Conservation (phyloP, 345 rosid genomes). For the Anacardium occidentale region DNA sequence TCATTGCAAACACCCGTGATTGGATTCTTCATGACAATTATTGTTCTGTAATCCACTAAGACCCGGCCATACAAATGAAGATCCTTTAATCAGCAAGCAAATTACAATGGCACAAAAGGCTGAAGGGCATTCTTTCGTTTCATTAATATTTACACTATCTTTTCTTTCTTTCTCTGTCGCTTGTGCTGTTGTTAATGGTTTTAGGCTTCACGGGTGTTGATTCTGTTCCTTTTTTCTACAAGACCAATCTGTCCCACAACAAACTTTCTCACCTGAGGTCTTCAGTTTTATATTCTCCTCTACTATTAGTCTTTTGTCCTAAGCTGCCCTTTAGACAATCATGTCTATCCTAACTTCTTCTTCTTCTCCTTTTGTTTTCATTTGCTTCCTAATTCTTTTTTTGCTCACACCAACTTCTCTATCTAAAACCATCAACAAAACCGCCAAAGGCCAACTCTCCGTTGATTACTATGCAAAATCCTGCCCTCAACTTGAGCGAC, state of each 20-base stretch:
- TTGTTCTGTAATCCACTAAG: not conserved
- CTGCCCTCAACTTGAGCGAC: conserved; percentile 78
- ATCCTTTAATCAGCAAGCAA: too few relatives aligned
- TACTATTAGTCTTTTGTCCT: conserved; percentile 33
- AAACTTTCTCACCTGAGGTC: not conserved
- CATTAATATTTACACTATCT: not conserved
- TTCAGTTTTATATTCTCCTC: conserved; percentile 22
- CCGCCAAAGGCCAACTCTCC: conserved; percentile 37
- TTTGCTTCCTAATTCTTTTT: conserved; percentile 33
- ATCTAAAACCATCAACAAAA: conserved; percentile 20
- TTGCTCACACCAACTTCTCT: conserved; percentile 18
- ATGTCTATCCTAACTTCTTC: conserved; percentile 41
- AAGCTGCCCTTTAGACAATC: conserved; percentile 26
- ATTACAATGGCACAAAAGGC: not conserved
- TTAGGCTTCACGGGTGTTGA: conserved; percentile 47
- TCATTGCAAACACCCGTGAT: conserved; percentile 23
- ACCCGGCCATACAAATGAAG: too few relatives aligned
- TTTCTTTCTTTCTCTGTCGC: not conserved
- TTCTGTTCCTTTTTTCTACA: conserved; percentile 16
- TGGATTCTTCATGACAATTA: conserved; percentile 14
- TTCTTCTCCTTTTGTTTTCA: conserved; percentile 29
- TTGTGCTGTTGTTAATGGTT: not conserved
- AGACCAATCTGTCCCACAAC: conserved; percentile 23
- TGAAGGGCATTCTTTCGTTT: not conserved
- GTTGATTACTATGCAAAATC: conserved; percentile 56